Base-by-base conservation (phyloP, 2,329 filamentous ascomycete species). In the Cryoendolithus antarcticus region DNA sequence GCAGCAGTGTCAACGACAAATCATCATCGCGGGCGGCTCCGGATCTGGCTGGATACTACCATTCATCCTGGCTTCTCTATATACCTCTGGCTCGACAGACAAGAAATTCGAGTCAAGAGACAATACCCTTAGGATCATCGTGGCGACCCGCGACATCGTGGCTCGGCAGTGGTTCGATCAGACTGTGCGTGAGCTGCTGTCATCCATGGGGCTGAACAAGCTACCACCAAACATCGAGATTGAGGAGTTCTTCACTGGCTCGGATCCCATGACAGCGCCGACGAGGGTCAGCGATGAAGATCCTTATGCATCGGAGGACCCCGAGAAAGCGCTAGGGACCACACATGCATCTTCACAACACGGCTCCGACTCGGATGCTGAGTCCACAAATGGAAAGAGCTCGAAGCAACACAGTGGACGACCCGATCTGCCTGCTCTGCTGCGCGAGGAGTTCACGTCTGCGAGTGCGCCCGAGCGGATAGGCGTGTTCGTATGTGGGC, bases 21-120 rank as follows among this genome's bases (percentile, higher is more conserved):
- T 78, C 0, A 53, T 76, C 10, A 54, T 77, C 3, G 67, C 69
- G 0, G 73, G 75, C 7, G 74, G 75, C 0, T 70, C 74, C 0
- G 74, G 74, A 1, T 69, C 67, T 2, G 71, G 71, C 0, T 72
- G 70, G 53, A 63, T 65, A 1, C 50, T 77, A 0, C 62, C 65
- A 0, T 55, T 75, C 4, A 55, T 73, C 6, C 66, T 70, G 48
- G 58, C 64, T 6, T 51, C 44, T 35, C 30, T 52, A 11, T 21
- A 27, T n/a, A 19, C 27, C 6, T 12, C 13, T 24, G 13, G 15
- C 6, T 21, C 11, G 7, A 32, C 15, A 9, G 6, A 15, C 9
- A 32, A 15, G 3, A 12, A 30, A 5, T 8, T 9, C 4, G 29
- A 34, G 35, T 21, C 21, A 33, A 36, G 12, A 15, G 12, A 19